Conservation (phyloP, 257 asterid genomes). For the Plectranthus barbatus region DNA sequence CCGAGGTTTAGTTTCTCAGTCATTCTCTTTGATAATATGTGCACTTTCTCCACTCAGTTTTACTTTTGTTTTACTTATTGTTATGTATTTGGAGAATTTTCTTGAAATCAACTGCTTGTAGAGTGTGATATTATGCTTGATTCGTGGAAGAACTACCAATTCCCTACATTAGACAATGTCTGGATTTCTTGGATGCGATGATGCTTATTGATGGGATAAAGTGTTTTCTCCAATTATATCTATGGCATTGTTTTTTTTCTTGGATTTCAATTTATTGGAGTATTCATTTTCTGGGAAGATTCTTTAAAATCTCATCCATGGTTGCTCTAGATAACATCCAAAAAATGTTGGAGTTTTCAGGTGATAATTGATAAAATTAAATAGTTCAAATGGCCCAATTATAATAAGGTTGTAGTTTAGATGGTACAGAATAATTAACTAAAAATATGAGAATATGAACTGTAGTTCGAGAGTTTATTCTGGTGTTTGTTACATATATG, state of each 20-base stretch:
- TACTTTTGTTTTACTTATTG: too few relatives aligned
- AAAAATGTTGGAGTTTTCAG: not conserved
- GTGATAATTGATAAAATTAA: not conserved
- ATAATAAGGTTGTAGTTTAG: too few relatives aligned
- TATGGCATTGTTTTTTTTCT: not conserved
- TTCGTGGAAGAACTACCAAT: not conserved
- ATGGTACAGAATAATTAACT: too few relatives aligned
- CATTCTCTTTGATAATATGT: not conserved
- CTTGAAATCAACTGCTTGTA: not conserved
- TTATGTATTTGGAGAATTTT: not conserved
- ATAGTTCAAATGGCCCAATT: too few relatives aligned
- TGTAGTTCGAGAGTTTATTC: too few relatives aligned
- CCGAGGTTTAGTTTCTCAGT: constrained; percentile 41
- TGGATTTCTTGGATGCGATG: too few relatives aligned
- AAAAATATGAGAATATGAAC: too few relatives aligned
- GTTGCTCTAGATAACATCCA: not conserved
- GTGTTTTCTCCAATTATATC: too few relatives aligned
- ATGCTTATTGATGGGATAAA: too few relatives aligned
- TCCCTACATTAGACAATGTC: not conserved
- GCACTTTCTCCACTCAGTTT: too few relatives aligned
- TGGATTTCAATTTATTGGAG: not conserved
- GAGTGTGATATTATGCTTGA: not conserved
- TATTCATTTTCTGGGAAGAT: not conserved
- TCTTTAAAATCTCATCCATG: not conserved
- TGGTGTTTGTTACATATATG: too few relatives aligned